These are phyloP conservation scores for Aspergillus oerlinghausenensis DNA, from an alignment of 2,329 filamentous ascomycete species.

Conservation along the genomic window DNA sequence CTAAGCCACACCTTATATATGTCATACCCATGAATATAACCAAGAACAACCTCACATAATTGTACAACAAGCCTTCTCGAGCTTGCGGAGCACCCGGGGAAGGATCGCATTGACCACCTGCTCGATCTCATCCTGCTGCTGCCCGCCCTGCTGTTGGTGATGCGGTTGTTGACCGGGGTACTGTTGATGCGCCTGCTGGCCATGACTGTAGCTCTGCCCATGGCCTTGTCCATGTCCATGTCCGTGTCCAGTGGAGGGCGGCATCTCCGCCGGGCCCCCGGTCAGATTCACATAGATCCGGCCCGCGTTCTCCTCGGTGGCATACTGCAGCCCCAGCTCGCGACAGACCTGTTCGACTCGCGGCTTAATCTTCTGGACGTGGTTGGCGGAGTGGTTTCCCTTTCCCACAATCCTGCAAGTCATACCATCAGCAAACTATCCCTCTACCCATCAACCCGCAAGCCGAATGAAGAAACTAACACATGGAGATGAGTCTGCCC, in stretches of 20 bases:
- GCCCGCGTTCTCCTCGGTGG: slow-evolving; percentile 84
- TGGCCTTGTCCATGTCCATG: slow-evolving; percentile 44
- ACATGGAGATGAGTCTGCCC: slow-evolving; percentile 84
- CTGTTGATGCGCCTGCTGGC: slow-evolving; percentile 31
- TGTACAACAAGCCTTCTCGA: slow-evolving; percentile 66
- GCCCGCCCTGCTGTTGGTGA: slow-evolving; percentile 40
- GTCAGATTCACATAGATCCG: slow-evolving; percentile 83
- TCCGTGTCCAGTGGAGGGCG: slow-evolving; percentile 34
- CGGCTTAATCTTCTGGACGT: slow-evolving; percentile 94
- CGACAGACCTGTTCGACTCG: slow-evolving; percentile 81
- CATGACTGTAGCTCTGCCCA: slow-evolving; percentile 37
- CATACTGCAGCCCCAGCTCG: slow-evolving; percentile 75
- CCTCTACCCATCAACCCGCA: not conserved
- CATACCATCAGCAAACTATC: not conserved
- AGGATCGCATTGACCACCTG: slow-evolving; percentile 58
- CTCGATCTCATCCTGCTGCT: slow-evolving; percentile 55
- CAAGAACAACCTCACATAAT: slow-evolving; percentile 58
- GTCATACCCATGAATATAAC: not conserved
- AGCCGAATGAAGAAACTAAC: slow-evolving; percentile 35
- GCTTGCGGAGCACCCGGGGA: slow-evolving; percentile 57
- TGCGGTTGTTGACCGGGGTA: slow-evolving; percentile 39
- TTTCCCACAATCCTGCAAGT: slow-evolving; percentile 74
- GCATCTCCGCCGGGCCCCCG: slow-evolving; percentile 59
- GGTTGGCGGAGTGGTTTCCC: slow-evolving; percentile 77
- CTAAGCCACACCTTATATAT: slow-evolving; percentile 3